A percentile compares a stretch with the other conserved stretches of the same genome.
Evolutionary conservation across 495 filamentous ascomycete species (phyloP).

Genomic region (Lineolata rhizophorae): DNA sequence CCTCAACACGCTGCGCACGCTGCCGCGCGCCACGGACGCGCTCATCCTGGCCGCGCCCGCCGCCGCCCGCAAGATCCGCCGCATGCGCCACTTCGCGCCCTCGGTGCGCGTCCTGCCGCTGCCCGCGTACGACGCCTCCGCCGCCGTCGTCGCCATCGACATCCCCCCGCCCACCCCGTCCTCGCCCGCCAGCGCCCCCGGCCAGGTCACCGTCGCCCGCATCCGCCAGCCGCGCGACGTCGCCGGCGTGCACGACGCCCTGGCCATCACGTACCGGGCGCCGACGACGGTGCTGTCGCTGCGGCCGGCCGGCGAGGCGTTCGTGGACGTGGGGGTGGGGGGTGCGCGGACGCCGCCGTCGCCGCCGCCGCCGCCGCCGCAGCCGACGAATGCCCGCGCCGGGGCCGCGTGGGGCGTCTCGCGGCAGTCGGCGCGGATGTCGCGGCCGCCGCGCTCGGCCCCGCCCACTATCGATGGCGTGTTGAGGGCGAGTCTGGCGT

Average conservation of each 20-base stretch:
- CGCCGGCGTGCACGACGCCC: slow-evolving; percentile 37
- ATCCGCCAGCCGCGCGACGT: slow-evolving; percentile 39
- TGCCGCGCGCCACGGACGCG: slow-evolving; percentile 30
- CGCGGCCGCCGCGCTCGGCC: too few species aligned
- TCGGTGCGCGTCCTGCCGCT: too few species aligned
- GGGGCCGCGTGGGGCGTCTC: too few species aligned
- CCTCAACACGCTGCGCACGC: slow-evolving; percentile 36
- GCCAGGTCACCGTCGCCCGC: slow-evolving; percentile 43
- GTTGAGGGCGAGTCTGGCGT: too few species aligned
- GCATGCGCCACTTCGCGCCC: slow-evolving; percentile 43
- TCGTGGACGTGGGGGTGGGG: too few species aligned
- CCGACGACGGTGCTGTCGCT: slow-evolving; percentile 21
- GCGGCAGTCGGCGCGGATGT: too few species aligned
- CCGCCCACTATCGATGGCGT: too few species aligned
- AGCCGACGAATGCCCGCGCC: too few species aligned
- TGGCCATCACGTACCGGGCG: slow-evolving; percentile 48
- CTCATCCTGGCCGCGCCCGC: slow-evolving; percentile 40
- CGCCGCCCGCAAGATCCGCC: slow-evolving; percentile 34
- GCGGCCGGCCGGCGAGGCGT: too few species aligned
- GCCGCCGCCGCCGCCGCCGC: too few species aligned
- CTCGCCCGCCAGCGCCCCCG: slow-evolving; percentile 23
- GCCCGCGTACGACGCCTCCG: slow-evolving; percentile 20
- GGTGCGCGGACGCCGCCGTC: too few species aligned
- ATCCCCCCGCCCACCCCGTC: slow-evolving; percentile 28
- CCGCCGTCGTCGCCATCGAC: slow-evolving; percentile 19